Evolutionary conservation across 495 filamentous ascomycete genomes (phyloP).

Genomic region (Penicillium antarcticum): DNA sequence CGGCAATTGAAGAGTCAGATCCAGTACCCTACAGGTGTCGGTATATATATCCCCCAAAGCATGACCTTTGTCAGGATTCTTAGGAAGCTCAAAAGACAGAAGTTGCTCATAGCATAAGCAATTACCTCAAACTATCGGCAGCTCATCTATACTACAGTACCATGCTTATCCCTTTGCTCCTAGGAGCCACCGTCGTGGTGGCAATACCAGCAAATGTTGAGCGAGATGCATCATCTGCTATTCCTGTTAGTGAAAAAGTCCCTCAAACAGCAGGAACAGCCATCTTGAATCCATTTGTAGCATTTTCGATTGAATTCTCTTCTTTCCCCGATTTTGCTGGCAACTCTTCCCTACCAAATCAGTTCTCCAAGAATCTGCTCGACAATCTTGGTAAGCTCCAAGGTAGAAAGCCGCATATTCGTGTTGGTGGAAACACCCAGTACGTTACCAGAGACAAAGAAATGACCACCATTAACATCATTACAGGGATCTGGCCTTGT

Average conservation of each 20-base stretch:
- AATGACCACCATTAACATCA: not conserved
- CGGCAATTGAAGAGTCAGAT: slow-evolving; percentile 13
- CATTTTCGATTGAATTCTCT: slow-evolving; percentile 28
- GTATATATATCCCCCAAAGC: not conserved
- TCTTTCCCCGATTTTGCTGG: slow-evolving; percentile 29
- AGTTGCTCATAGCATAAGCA: not conserved
- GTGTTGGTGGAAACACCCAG: slow-evolving; percentile 30
- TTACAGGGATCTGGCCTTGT: slow-evolving; percentile 57
- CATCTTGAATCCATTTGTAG: slow-evolving; percentile 23
- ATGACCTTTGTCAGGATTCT: not conserved
- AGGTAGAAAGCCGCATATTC: slow-evolving; percentile 23
- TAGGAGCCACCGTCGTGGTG: slow-evolving; percentile 6
- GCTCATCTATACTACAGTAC: no score
- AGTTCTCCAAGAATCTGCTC: slow-evolving; percentile 23
- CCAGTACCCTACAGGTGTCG: slow-evolving; percentile 6
- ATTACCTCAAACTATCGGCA: not conserved
- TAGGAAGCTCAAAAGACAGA: not conserved
- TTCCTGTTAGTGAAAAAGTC: slow-evolving; percentile 9
- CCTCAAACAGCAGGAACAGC: slow-evolving; percentile 14
- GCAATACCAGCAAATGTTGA: slow-evolving; percentile 7
- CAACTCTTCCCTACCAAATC: slow-evolving; percentile 23
- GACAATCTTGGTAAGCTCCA: slow-evolving; percentile 24
- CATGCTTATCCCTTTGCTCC: slow-evolving; percentile 11
- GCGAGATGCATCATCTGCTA: slow-evolving; percentile 1
- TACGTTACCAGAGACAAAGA: slow-evolving; percentile 1